Conservation (phyloP, 345 rosid species). For the Gossypium mustelinum region DNA sequence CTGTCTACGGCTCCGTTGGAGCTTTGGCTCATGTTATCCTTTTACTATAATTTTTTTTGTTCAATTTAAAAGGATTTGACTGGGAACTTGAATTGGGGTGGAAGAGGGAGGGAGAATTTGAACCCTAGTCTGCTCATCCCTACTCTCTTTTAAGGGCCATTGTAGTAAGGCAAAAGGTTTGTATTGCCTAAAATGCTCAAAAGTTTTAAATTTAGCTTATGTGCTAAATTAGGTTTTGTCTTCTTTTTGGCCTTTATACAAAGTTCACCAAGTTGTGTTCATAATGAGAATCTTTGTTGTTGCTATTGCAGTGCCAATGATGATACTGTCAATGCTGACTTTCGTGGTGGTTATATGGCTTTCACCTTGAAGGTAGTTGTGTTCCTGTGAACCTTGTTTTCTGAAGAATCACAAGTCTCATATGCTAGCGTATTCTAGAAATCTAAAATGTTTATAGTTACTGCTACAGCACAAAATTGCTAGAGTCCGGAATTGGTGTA, state of each 20-base stretch:
- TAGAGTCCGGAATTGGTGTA: neutral
- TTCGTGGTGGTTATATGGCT: slow-evolving; percentile 79
- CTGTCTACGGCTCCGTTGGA: neutral
- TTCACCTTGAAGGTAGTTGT: slow-evolving; percentile 68
- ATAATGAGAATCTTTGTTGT: slow-evolving; percentile 18
- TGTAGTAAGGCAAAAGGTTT: neutral
- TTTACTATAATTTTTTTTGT: neutral
- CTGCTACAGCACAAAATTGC: neutral
- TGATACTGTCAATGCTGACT: slow-evolving; percentile 47
- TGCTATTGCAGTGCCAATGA: slow-evolving; percentile 59
- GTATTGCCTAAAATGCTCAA: neutral
- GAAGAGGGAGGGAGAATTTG: neutral
- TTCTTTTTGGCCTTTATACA: slow-evolving; percentile 8
- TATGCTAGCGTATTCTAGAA: neutral
- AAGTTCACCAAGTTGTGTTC: slow-evolving; percentile 16
- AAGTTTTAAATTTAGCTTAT: neutral
- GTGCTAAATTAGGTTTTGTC: neutral
- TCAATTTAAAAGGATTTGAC: neutral
- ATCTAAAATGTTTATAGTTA: slow-evolving; percentile 2
- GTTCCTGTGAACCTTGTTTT: slow-evolving; percentile 11
- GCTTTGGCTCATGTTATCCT: neutral
- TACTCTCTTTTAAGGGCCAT: neutral
- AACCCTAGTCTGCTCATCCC: neutral
- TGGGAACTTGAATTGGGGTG: neutral
- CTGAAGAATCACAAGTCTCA: neutral